A percentile compares a stretch with the other conserved stretches of the same genome.
Evolutionary conservation across 2,329 filamentous ascomycete species (phyloP).

Genomic region (Pseudocercospora fijiensis): DNA sequence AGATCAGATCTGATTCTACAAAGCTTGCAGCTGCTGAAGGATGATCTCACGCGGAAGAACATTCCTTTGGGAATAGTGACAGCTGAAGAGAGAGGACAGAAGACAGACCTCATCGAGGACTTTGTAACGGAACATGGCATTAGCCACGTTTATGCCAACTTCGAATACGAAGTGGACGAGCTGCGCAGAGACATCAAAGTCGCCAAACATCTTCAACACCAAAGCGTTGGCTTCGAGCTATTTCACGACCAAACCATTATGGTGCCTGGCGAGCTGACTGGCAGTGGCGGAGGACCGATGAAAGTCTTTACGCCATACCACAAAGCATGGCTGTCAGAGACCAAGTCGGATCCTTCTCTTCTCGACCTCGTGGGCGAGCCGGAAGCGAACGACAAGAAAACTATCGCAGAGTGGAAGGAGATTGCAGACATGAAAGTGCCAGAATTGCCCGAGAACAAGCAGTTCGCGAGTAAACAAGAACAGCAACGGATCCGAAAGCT

Average conservation of each 20-base stretch:
- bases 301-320: conserved; percentile 56
- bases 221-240: conserved; percentile 44
- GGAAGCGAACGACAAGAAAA: conserved; percentile 45
- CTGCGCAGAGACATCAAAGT: conserved; percentile 58
- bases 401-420: conserved; percentile 51
- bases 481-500: conserved; percentile 43
- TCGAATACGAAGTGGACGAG: conserved; percentile 92
- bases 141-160: conserved; percentile 53
- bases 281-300: conserved; percentile 47
- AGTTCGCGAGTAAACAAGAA: conserved; percentile 43
- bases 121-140: conserved; percentile 48
- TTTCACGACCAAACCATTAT: conserved; percentile 53
- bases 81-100: conserved; percentile 45
- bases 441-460: conserved; percentile 42
- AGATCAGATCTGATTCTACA: conserved; percentile 52
- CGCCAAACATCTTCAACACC: conserved; percentile 38
- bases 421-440: conserved; percentile 58
- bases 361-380: conserved; percentile 46
- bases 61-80: conserved; percentile 52
- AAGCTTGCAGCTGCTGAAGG: conserved; percentile 46
- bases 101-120: conserved; percentile 44
- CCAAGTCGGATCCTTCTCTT: conserved; percentile 45
- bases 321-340: conserved; percentile 46
- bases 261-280: conserved; percentile 47
- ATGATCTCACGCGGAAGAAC: conserved; percentile 48